Conservation (phyloP, 2,329 filamentous ascomycete genomes). For the Delphinella strobiligena region DNA sequence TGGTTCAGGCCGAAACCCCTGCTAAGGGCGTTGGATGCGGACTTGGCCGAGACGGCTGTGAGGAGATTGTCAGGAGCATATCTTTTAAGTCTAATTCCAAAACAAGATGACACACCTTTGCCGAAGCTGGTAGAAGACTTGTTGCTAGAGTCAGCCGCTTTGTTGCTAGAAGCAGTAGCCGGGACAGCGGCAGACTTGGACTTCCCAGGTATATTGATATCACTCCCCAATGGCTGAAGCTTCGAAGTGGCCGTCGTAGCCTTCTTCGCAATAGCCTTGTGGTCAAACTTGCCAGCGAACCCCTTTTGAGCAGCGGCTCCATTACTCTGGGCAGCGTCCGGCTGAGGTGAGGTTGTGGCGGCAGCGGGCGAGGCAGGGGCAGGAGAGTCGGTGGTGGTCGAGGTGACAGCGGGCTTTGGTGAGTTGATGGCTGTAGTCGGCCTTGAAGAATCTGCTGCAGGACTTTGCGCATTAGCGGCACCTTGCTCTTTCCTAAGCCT, state of each 20-base stretch:
- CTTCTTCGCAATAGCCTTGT: constrained; percentile 76
- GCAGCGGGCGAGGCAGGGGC: constrained; percentile 7
- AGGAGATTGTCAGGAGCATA: too few relatives aligned
- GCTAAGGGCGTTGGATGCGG: constrained; percentile 4
- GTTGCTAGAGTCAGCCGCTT: constrained; percentile 10
- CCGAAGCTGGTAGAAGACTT: constrained; percentile 1
- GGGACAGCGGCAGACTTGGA: constrained; percentile 33
- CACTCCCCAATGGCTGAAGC: constrained; percentile 40
- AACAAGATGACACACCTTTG: not conserved
- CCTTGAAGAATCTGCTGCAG: constrained; percentile 29
- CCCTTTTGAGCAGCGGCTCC: constrained; percentile 39
- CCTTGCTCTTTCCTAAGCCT: constrained; percentile 50
- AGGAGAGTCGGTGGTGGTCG: constrained; percentile 5
- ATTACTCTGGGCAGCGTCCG: constrained; percentile 7
- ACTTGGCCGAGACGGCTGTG: not conserved
- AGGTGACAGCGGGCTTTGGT: constrained; percentile 3
- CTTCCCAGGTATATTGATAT: constrained; percentile 38
- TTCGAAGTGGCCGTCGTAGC: constrained; percentile 46
- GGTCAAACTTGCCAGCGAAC: constrained; percentile 73
- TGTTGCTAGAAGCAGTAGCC: constrained; percentile 24
- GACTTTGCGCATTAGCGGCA: constrained; percentile 54
- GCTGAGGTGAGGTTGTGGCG: constrained; percentile 12
- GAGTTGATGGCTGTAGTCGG: constrained; percentile 32
- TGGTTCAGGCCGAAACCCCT: constrained; percentile 69
- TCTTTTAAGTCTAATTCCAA: too few relatives aligned